Conservation (phyloP, 768 basidiomycete genomes). For the Suillus plorans region DNA sequence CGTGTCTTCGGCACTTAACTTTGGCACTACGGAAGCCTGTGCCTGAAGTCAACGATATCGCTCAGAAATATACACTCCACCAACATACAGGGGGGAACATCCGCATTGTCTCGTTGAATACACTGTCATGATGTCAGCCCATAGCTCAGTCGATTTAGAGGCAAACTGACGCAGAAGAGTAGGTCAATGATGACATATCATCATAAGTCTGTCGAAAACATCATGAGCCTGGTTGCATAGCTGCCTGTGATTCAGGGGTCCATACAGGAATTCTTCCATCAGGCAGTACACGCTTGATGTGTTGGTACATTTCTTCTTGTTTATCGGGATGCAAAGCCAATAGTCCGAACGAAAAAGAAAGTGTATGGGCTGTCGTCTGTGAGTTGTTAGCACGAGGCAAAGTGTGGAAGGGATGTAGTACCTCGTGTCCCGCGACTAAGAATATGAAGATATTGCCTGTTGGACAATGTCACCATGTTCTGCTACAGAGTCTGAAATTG, state of each 20-base stretch:
- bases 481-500: not conserved
- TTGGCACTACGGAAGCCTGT: conserved; percentile 44
- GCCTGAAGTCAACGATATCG: not conserved
- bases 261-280: conserved; percentile 26
- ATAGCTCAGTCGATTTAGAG: not conserved
- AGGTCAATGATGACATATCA: conserved; percentile 23
- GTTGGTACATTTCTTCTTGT: conserved; percentile 37
- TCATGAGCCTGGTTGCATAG: not conserved
- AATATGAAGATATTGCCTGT: conserved; percentile 40
- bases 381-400: not conserved
- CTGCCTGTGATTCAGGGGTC: not conserved
- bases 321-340: conserved; percentile 42
- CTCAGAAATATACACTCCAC: not conserved
- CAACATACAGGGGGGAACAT: conserved; percentile 30
- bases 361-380: conserved; percentile 34
- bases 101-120: conserved; percentile 32
- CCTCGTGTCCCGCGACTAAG: conserved; percentile 64
- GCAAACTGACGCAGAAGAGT: conserved; percentile 25
- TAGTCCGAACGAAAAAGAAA: conserved; percentile 32
- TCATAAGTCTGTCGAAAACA: conserved; percentile 24
- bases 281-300: conserved; percentile 27
- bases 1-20: conserved; percentile 47
- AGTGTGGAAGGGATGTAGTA: conserved; percentile 14
- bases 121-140: conserved; percentile 16
- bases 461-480: not conserved